phyloP scores from a whole-genome alignment of 306 rosid species.

The Prosopis cineraria region DNA sequence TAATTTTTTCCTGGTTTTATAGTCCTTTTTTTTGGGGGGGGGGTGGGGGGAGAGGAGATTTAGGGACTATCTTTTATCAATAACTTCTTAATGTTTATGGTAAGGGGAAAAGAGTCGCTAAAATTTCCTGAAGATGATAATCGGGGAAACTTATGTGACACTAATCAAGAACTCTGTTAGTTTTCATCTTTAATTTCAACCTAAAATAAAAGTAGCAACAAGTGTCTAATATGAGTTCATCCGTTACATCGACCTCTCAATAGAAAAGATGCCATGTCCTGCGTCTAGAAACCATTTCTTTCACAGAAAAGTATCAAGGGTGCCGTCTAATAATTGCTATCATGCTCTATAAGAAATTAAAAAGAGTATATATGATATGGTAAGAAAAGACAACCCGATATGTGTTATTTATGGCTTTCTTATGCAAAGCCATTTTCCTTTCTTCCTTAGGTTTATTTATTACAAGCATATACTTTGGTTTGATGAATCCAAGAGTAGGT shows the following conservation, averaged over 20 bases:
- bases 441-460: no score
- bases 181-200: background rate
- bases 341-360: background rate
- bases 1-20: no score
- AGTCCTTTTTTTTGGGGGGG: no score
- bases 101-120: no score
- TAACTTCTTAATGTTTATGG: no score
- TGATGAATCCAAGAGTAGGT: background rate
- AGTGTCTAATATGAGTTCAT: background rate
- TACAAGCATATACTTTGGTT: background rate
- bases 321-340: background rate
- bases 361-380: background rate
- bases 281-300: background rate
- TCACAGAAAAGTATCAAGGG: background rate
- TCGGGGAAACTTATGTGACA: background rate
- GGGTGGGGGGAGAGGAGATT: no score
- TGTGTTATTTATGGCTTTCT: background rate
- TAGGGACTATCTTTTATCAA: no score
- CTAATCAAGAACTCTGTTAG: background rate
- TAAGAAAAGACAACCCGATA: background rate
- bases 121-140: background rate
- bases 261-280: background rate
- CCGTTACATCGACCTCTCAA: background rate
- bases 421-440: background rate
- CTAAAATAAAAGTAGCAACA: background rate